Percentiles rank a stretch among this genome's conserved stretches.
These are phyloP conservation scores for Kwoniella dendrophila DNA, from an alignment of 768 basidiomycete genomes.

Conservation along the genomic window DNA sequence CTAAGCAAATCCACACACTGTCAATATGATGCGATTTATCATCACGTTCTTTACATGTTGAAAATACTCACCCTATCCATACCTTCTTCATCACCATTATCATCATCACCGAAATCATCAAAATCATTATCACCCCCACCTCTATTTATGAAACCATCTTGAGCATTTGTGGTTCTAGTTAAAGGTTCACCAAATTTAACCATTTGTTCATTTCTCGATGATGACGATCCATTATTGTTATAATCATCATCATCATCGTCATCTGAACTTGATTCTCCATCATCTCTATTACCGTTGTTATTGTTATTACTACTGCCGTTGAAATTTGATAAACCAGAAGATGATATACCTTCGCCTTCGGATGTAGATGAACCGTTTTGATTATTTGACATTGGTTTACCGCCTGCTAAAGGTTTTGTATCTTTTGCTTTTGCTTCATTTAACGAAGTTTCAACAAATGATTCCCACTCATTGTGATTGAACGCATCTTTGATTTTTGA, in stretches of 20 bases:
- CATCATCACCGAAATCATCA: conserved; percentile 23
- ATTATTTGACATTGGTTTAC: conserved; percentile 32
- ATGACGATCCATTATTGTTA: too few relatives aligned
- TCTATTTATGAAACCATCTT: conserved; percentile 37
- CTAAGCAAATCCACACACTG: conserved; percentile 7
- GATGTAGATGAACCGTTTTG: conserved; percentile 4
- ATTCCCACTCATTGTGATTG: conserved; percentile 80
- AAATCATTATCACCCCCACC: conserved; percentile 18
- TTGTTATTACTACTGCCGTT: too few relatives aligned
- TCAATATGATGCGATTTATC: not conserved
- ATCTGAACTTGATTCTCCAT: conserved; percentile 33
- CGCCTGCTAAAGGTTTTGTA: conserved; percentile 74
- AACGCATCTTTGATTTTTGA: conserved; percentile 67
- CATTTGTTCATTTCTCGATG: conserved; percentile 9
- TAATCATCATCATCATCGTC: conserved; percentile 45
- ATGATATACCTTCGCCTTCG: not conserved
- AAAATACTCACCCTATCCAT: conserved; percentile 35
- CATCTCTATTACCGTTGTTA: not conserved
- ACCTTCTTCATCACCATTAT: conserved; percentile 29
- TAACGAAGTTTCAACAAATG: conserved; percentile 82
- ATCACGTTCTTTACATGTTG: not conserved
- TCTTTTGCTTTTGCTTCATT: conserved; percentile 84
- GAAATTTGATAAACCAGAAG: too few relatives aligned
- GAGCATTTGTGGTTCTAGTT: conserved; percentile 34
- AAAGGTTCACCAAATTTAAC: conserved; percentile 48